Evolutionary conservation across 2,329 filamentous ascomycete genomes (phyloP), one percentile per base, ranked within the genome.

Genomic region (Neocucurbitaria cava): DNA sequence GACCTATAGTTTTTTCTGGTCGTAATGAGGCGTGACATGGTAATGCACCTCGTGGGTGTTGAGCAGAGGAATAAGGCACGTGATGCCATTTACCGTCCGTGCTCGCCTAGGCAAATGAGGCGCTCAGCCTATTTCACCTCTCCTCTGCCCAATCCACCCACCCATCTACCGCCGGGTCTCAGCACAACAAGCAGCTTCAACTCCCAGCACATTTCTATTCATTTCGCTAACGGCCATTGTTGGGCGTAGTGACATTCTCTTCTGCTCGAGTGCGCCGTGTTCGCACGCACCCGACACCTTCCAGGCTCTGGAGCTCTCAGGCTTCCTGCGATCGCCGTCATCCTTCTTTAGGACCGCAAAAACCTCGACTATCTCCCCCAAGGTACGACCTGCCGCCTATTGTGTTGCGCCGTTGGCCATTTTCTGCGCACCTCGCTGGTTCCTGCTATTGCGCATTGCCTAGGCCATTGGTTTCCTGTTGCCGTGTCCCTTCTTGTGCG

Each of bases 321-420:
- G 49, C 58, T 52, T 57, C 58, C 49, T 56, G 56, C 56, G 45
- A 59, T 62, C 48, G 60, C 57, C 58, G 51, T 46, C 31, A n/a
- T 35, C 55, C 52, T 58, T 54, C 59, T 59, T 56, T 58, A 62
- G 59, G 62, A 45, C 46, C 53, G 47, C 54, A 45, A 46, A 46
- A 52, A 59, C 50, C 44, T 52, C 57, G 30, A 41, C 38, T 41
- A 53, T 54, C 51, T 59, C 47, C 55, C 38, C 66, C 66, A 69
- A 69, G 66, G 66, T 69, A 69, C 66, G 66, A 66, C 62, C 47
- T 57, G 52, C 50, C 57, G 61, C 63, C 63, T 61, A 44, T 51
- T 63, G 51, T 56, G 57, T 62, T 62, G 53, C 49, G 53, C 56
- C 60, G 49, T 59, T 64, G 65, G 65, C 62, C 54, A 52, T 41